Conservation (phyloP, 768 basidiomycete genomes). For the Rhizopogon roseolus region DNA sequence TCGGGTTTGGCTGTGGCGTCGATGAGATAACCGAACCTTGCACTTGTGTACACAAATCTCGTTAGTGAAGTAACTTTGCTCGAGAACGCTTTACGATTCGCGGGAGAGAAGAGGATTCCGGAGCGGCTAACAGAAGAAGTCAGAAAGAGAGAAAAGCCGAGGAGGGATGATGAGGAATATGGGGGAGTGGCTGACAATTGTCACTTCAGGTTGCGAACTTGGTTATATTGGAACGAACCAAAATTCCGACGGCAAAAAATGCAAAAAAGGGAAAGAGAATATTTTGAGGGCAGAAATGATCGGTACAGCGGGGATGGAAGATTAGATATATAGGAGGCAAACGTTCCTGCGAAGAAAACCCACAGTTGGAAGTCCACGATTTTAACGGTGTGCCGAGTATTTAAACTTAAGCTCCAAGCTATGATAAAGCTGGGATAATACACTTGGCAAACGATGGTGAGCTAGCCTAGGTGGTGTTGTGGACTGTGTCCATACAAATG, state of each 20-base stretch:
- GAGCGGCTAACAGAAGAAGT: neutral
- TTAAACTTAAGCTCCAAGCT: neutral
- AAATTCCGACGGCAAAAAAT: neutral
- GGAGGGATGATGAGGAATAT: neutral
- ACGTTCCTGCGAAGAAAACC: neutral
- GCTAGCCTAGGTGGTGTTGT: neutral
- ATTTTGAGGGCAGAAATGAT: neutral
- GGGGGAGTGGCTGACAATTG: neutral
- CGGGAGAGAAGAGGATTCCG: neutral
- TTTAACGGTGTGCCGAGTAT: no score
- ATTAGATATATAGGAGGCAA: conserved; percentile 1
- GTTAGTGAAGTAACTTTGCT: neutral
- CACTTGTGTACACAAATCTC: no score
- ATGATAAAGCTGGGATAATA: neutral
- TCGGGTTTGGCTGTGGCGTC: neutral
- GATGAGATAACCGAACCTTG: neutral
- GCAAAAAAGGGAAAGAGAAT: neutral
- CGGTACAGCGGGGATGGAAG: neutral
- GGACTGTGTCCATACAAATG: neutral
- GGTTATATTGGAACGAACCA: neutral
- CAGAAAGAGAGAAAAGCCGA: neutral
- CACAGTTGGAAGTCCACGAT: no score
- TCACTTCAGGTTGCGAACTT: neutral
- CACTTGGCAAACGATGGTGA: neutral
- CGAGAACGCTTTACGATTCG: neutral